A percentile compares a stretch with the other conserved stretches of the same genome.
Conservation (phyloP, 1,139 yeast species). For the Taiozyma onychis region DNA sequence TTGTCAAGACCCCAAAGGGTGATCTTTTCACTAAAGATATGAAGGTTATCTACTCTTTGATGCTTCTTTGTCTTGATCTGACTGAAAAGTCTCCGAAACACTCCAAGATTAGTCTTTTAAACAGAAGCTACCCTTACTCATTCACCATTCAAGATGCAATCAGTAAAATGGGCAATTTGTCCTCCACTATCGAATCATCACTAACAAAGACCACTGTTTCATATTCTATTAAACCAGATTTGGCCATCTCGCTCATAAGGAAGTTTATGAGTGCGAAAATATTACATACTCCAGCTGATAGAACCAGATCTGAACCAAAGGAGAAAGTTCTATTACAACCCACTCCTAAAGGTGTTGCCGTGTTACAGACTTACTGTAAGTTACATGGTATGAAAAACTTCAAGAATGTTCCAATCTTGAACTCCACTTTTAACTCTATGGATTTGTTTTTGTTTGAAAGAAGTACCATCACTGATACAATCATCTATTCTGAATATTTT, state of each 20-base stretch:
- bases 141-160: constrained; percentile 53
- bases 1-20: constrained; percentile 47
- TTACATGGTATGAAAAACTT: constrained; percentile 45
- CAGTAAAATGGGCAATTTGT: constrained; percentile 42
- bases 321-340: constrained; percentile 56
- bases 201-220: constrained; percentile 54
- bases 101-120: constrained; percentile 22
- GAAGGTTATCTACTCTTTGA: constrained; percentile 49
- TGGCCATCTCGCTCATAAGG: constrained; percentile 46
- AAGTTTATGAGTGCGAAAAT: constrained; percentile 62
- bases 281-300: constrained; percentile 70
- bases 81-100: constrained; percentile 25
- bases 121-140: constrained; percentile 38
- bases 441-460: constrained; percentile 65
- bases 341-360: constrained; percentile 84
- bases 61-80: constrained; percentile 45
- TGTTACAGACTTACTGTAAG: constrained; percentile 55
- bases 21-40: constrained; percentile 49
- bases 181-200: constrained; percentile 41
- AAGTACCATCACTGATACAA: constrained; percentile 51
- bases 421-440: constrained; percentile 64
- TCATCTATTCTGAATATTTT: constrained; percentile 59
- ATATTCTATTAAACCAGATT: constrained; percentile 48
- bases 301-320: constrained; percentile 50
- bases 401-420: constrained; percentile 33